A percentile compares a stretch with the other conserved stretches of the same genome.
Conservation (phyloP, 225 moss, liverwort and hornwort genomes). For the Asterella californica region DNA sequence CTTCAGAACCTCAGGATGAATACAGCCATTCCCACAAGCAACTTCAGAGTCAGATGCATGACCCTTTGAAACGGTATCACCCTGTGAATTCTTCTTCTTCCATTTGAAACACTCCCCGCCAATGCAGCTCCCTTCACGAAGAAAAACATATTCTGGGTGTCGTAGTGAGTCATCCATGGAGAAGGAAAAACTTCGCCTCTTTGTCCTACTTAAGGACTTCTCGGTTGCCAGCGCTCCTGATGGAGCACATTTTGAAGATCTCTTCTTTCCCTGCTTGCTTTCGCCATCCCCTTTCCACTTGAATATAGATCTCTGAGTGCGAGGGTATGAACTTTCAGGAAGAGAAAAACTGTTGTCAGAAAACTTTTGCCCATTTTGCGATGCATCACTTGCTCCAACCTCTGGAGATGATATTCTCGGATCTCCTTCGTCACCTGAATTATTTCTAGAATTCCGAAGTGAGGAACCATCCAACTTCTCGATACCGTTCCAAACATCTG, state of each 20-base stretch:
- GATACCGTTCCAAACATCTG: constrained; percentile 9
- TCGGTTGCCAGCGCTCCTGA: constrained; percentile 43
- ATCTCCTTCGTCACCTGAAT: constrained; percentile 43
- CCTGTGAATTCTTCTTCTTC: constrained; percentile 42
- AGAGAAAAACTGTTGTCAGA: constrained; percentile 45
- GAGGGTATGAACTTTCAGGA: constrained; percentile 57
- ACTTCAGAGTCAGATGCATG: constrained; percentile 56
- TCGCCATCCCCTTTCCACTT: constrained; percentile 91
- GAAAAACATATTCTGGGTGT: constrained; percentile 53
- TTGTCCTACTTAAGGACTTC: constrained; percentile 57
- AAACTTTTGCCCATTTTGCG: constrained; percentile 46
- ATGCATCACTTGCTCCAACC: constrained; percentile 40
- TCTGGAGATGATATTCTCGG: constrained; percentile 62
- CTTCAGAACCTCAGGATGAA: constrained; percentile 23
- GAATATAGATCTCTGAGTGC: constrained; percentile 70
- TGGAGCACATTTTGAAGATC: constrained; percentile 66
- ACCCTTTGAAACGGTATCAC: constrained; percentile 51
- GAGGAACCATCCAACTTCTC: constrained; percentile 32
- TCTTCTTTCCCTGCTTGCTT: constrained; percentile 47
- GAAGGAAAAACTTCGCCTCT: constrained; percentile 79
- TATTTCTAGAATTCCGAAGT: constrained; percentile 31
- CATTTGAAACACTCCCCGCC: constrained; percentile 84
- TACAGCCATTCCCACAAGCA: constrained; percentile 34
- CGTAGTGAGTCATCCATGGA: constrained; percentile 66
- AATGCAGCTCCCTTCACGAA: constrained; percentile 79